Conservation (phyloP, 371 early-diverging fungal species). For the Funneliformis caledonium region DNA sequence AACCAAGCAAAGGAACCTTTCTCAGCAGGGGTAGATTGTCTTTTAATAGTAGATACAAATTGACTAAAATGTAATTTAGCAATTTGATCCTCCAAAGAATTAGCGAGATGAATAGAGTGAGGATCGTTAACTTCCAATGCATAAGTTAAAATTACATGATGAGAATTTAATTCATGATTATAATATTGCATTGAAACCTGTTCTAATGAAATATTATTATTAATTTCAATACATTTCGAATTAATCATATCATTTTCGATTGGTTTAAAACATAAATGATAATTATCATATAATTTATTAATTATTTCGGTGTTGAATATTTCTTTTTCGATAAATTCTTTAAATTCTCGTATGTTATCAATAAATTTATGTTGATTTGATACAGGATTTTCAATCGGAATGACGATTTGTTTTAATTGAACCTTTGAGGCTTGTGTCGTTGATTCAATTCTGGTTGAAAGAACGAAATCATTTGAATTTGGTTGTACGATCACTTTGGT, state of each 20-base stretch:
- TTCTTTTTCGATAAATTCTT: conserved; percentile 58
- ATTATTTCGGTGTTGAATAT: conserved; percentile 50
- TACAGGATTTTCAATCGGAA: conserved; percentile 18
- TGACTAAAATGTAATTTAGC: conserved; percentile 47
- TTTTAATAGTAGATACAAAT: conserved; percentile 43
- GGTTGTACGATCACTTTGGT: conserved; percentile 56
- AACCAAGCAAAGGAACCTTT: conserved; percentile 51
- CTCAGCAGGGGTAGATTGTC: conserved; percentile 45
- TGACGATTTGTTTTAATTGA: conserved; percentile 61
- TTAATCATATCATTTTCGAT: conserved; percentile 17
- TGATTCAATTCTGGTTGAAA: conserved; percentile 47
- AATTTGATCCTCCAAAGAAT: conserved; percentile 58
- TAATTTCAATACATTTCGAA: conserved; percentile 45
- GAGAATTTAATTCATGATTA: not conserved
- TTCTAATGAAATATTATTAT: not conserved
- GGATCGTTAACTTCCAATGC: conserved; percentile 61
- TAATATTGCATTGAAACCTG: not conserved
- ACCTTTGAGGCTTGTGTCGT: conserved; percentile 56
- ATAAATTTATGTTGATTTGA: conserved; percentile 2
- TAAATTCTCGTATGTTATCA: not conserved
- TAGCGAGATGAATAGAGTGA: conserved; percentile 52
- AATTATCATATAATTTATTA: conserved; percentile 48
- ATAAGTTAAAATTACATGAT: conserved; percentile 52
- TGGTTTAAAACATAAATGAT: conserved; percentile 50
- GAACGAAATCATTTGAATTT: conserved; percentile 48